Conservation (phyloP, 805 yeast genomes). For the Kurtzmaniella fragi region DNA sequence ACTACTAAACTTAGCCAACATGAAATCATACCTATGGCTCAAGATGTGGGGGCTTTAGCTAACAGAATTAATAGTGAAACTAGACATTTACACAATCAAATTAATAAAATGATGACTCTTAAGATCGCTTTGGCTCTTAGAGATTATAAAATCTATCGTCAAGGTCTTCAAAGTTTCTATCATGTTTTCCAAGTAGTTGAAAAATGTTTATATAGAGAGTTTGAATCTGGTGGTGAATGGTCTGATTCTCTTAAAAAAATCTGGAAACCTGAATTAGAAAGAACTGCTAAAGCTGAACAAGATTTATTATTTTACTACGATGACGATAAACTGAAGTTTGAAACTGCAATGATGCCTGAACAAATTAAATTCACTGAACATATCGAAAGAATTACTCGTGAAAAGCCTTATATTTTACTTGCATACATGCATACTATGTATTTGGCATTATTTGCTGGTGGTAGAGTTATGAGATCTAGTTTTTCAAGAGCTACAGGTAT, state of each 20-base stretch:
- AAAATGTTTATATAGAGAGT: constrained; percentile 41
- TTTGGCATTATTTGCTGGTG: constrained; percentile 84
- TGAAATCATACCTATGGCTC: constrained; percentile 68
- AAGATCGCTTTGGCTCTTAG: constrained; percentile 72
- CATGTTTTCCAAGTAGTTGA: constrained; percentile 67
- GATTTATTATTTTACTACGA: constrained; percentile 69
- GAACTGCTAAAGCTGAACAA: constrained; percentile 50
- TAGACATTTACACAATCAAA: constrained; percentile 57
- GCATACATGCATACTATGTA: constrained; percentile 86
- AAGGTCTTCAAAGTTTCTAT: constrained; percentile 71
- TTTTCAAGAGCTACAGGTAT: constrained; percentile 62
- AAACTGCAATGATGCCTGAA: constrained; percentile 50
- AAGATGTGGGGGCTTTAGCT: constrained; percentile 79
- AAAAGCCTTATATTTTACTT: constrained; percentile 64
- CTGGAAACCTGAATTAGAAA: constrained; percentile 67
- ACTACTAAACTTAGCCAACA: constrained; percentile 30
- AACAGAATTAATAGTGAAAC: constrained; percentile 76
- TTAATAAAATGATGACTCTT: constrained; percentile 63
- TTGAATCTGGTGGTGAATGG: constrained; percentile 32
- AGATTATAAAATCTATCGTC: constrained; percentile 73
- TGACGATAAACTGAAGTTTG: constrained; percentile 50
- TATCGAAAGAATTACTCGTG: constrained; percentile 47
- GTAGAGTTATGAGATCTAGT: constrained; percentile 64
- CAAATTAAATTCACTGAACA: constrained; percentile 62
- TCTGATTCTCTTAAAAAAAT: constrained; percentile 49